Evolutionary conservation across 345 rosid species (phyloP).

Genomic region (Linum trigynum): DNA sequence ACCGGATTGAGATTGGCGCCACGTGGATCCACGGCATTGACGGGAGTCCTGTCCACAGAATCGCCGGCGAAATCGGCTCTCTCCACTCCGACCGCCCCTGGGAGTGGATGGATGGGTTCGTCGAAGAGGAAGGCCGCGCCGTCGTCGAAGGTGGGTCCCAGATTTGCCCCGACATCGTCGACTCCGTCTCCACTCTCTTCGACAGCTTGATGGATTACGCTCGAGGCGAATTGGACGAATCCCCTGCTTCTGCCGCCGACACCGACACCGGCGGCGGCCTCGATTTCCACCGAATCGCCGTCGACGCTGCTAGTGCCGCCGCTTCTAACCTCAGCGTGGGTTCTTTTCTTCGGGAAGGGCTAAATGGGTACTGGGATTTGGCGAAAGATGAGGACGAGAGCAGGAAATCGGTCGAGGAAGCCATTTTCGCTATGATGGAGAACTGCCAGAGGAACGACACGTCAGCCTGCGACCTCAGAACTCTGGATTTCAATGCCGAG

Average conservation of each 20-base stretch:
- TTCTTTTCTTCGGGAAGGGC: conserved; percentile 46
- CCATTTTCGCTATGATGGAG: conserved; percentile 62
- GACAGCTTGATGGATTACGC: conserved; percentile 71
- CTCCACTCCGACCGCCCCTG: conserved; percentile 71
- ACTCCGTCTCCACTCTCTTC: conserved; percentile 51
- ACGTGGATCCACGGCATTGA: conserved; percentile 99
- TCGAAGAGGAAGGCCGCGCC: conserved; percentile 39
- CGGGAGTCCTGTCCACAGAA: conserved; percentile 73
- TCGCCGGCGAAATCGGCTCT: conserved; percentile 56
- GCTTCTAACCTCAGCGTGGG: conserved; percentile 45
- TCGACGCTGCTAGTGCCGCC: conserved; percentile 27
- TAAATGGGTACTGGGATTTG: conserved; percentile 48
- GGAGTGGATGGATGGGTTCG: conserved; percentile 87
- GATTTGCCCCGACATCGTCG: conserved; percentile 37
- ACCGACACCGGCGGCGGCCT: conserved; percentile 2
- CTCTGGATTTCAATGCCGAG: conserved; percentile 71
- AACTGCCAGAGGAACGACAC: conserved; percentile 80
- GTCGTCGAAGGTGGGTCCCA: conserved; percentile 74
- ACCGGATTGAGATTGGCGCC: conserved; percentile 95
- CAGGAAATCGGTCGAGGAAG: conserved; percentile 50
- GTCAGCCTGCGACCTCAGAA: conserved; percentile 69
- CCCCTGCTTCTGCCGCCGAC: neutral
- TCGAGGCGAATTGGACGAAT: conserved; percentile 41
- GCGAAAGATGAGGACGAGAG: conserved; percentile 23
- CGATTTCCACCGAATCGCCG: conserved; percentile 30